These are phyloP conservation scores for Myrmaecium sp. DNA, from an alignment of 2,329 filamentous ascomycete species.

Conservation along the genomic window DNA sequence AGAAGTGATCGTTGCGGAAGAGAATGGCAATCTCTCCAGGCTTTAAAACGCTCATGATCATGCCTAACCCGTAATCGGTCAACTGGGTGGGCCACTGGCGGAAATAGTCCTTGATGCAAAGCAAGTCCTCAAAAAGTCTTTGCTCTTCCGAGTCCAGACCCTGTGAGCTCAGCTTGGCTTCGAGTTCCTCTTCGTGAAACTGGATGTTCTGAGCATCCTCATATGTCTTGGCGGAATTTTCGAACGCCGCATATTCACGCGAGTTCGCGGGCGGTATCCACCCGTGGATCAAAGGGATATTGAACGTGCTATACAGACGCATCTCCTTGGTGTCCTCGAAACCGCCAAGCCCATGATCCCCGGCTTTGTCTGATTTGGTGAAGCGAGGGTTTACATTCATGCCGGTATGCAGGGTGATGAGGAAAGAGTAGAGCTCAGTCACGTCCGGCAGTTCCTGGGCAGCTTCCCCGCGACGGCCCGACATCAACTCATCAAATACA, in stretches of 20 bases:
- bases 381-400: conserved; percentile 97
- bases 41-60: conserved; percentile 51
- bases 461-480: conserved; percentile 48
- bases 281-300: conserved; percentile 76
- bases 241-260: conserved; percentile 50
- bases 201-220: conserved; percentile 84
- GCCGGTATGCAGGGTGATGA: conserved; percentile 78
- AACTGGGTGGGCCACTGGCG: conserved; percentile 68
- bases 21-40: conserved; percentile 76
- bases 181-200: conserved; percentile 76
- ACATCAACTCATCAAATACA: conserved; percentile 86
- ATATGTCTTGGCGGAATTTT: conserved; percentile 63
- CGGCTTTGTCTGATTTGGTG: conserved; percentile 13
- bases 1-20: conserved; percentile 95
- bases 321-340: conserved; percentile 84
- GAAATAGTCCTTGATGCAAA: conserved; percentile 73
- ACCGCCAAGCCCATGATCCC: conserved; percentile 38
- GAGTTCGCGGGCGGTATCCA: conserved; percentile 65
- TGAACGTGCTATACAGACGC: conserved; percentile 79
- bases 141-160: conserved; percentile 60
- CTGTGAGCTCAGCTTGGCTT: conserved; percentile 50
- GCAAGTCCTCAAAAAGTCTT: conserved; percentile 63
- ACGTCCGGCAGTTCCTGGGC: conserved; percentile 62
- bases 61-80: conserved; percentile 62
- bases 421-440: conserved; percentile 69